phyloP scores from a whole-genome alignment of 495 filamentous ascomycete species.

The Penicillium daleae region DNA sequence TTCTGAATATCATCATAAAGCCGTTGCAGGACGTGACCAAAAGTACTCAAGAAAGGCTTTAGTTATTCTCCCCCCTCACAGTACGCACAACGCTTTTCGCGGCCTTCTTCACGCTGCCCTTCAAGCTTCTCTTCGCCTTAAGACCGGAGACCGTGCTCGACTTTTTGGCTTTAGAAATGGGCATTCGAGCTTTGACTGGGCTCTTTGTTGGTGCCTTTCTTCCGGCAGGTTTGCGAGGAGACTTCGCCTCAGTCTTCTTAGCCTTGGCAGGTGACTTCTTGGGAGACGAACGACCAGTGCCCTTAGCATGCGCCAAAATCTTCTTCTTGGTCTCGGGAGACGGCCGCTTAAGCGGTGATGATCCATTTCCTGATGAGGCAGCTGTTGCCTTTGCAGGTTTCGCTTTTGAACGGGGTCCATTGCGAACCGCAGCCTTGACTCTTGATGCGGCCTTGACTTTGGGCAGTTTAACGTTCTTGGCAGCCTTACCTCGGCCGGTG shows the following conservation, averaged over 20 bases:
- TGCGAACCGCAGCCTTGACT: slow-evolving; percentile 29
- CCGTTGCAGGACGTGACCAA: not conserved
- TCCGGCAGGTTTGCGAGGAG: slow-evolving; percentile 24
- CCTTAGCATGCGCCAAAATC: slow-evolving; percentile 35
- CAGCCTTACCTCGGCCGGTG: slow-evolving; percentile 15
- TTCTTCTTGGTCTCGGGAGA: slow-evolving; percentile 42
- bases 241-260: slow-evolving; percentile 20
- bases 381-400: slow-evolving; percentile 23
- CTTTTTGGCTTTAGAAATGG: slow-evolving; percentile 17
- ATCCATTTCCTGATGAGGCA: slow-evolving; percentile 22
- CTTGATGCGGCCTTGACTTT: slow-evolving; percentile 30
- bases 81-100: slow-evolving; percentile 22
- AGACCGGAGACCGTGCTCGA: slow-evolving; percentile 13
- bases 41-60: not conserved
- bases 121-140: slow-evolving; percentile 15
- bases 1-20: not conserved
- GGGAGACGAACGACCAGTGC: slow-evolving; percentile 13
- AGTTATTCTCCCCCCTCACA: slow-evolving; percentile 27
- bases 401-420: not conserved
- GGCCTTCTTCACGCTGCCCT: slow-evolving; percentile 22
- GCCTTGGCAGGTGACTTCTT: slow-evolving; percentile 18
- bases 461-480: slow-evolving; percentile 36
- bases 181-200: slow-evolving; percentile 17
- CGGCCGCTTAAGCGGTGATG: slow-evolving; percentile 36
- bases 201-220: slow-evolving; percentile 21